Base-by-base conservation (phyloP, 2,329 filamentous ascomycete species). In the Aureobasidium uvarum region DNA sequence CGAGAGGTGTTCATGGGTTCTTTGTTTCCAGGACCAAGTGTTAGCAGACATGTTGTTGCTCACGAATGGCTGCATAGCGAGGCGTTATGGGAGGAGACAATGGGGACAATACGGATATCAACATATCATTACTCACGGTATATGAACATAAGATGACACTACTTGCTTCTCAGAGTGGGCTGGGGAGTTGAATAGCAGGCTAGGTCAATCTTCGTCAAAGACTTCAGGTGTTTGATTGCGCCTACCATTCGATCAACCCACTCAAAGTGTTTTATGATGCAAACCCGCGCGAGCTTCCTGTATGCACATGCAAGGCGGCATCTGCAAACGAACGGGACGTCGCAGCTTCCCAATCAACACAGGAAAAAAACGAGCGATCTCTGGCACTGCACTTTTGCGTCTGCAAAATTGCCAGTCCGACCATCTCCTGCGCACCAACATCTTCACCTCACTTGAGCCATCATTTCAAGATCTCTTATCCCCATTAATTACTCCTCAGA, bases 41-140 rank as follows among this genome's bases (percentile, higher is more conserved):
- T 28, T 39, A 58, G 54, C 41, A 36, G 45, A 51, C 20, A 50
- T 39, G 5, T 48, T 50, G 18, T 51, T 36, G 58, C 58, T 39
- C 45, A 33, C 58, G 36, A 41, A 39, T 28, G 58, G 33, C 58
- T 51, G 58, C 58, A 62, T 50, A 62, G 58, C 58, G 58, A 62
- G 58, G 58, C 45, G 58, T 62, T 51, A 45, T 2, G 16, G 58
- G 23, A 41, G 23, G 31, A 51, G 33, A 36, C 25, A 58, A 33
- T 31, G 56, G 23, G 56, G 16, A 25, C 48, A 48, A 36, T 46
- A 31, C 28, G 33, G 28, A 13, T 33, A 45, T 16, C 55, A 58
- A 28, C 54, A 60, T 48, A 60, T 60, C 28, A 33, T 20, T 41
- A 51, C 33, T 31, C 33, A 51, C 51, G 45, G 31, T 62, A 46